Percentiles rank a stretch among this genome's conserved stretches.
Evolutionary conservation across 805 yeast genomes (phyloP).

Genomic region (Candida schatavii): DNA sequence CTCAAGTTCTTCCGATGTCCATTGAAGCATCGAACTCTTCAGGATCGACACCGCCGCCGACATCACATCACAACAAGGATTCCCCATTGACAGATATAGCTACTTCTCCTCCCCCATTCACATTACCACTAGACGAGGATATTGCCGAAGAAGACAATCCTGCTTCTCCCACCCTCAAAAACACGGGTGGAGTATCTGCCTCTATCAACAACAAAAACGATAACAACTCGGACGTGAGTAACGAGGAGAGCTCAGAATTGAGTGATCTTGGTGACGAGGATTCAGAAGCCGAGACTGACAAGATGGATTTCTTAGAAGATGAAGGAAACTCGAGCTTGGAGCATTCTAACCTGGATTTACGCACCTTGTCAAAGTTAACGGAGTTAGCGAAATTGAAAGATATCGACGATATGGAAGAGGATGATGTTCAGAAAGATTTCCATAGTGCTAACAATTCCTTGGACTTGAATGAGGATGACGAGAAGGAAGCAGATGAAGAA

Average conservation of each 20-base stretch:
- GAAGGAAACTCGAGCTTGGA: constrained; percentile 17
- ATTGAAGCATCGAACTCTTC: constrained; percentile 2
- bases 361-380: constrained; percentile 39
- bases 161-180: neutral
- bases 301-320: constrained; percentile 58
- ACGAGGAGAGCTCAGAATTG: constrained; percentile 40
- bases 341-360: constrained; percentile 32
- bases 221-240: constrained; percentile 4
- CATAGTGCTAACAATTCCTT: constrained; percentile 6
- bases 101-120: constrained; percentile 39
- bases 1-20: constrained; percentile 6
- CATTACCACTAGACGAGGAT: constrained; percentile 15
- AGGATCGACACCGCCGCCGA: constrained; percentile 8
- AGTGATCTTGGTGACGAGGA: constrained; percentile 57
- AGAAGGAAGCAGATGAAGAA: neutral
- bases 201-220: neutral
- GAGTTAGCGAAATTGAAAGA: constrained; percentile 40
- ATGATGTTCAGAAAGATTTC: constrained; percentile 11
- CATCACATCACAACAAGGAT: constrained; percentile 22
- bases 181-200: neutral
- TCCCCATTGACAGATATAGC: constrained; percentile 41
- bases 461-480: constrained; percentile 6
- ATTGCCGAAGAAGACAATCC: constrained; percentile 1
- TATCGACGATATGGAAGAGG: constrained; percentile 34
- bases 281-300: constrained; percentile 91